These are phyloP conservation scores for Centaurea solstitialis DNA, from an alignment of 129 eudicot species.

Conservation along the genomic window DNA sequence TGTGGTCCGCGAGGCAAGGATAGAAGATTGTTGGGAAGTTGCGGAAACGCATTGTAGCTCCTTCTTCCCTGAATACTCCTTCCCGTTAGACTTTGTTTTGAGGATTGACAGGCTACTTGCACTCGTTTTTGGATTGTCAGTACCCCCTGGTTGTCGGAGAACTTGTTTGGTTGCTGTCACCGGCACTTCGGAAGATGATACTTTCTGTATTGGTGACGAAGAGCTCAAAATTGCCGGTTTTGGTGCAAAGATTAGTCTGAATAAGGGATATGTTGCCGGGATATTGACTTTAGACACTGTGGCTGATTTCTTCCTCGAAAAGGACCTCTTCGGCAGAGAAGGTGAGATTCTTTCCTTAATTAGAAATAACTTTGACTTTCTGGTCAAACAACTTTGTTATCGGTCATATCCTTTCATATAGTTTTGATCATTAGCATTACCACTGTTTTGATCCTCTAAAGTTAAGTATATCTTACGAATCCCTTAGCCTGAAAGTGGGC, in stretches of 20 bases:
- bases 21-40: constrained; percentile 98
- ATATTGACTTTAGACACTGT: constrained; percentile 92
- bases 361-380: not conserved
- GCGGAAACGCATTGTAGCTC: constrained; percentile 99
- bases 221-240: constrained; percentile 78
- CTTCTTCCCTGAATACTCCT: constrained; percentile 89
- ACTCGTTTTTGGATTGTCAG: constrained; percentile 81
- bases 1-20: constrained; percentile 89
- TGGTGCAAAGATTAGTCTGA: constrained; percentile 75
- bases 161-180: constrained; percentile 95
- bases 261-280: constrained; percentile 87
- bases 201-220: constrained; percentile 62
- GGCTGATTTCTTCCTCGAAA: constrained; percentile 95
- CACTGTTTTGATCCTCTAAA: not conserved
- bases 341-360: constrained; percentile 43
- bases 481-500: not conserved
- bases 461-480: not conserved
- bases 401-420: not conserved
- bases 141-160: constrained; percentile 85
- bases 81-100: constrained; percentile 82
- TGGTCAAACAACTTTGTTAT: constrained; percentile 14
- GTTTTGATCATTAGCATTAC: not conserved
- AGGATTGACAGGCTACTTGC: constrained; percentile 84
- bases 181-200: constrained; percentile 56
- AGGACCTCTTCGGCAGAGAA: constrained; percentile 94